Evolutionary conservation across 805 yeast species (phyloP).

Genomic region (Candida vaughaniae): DNA sequence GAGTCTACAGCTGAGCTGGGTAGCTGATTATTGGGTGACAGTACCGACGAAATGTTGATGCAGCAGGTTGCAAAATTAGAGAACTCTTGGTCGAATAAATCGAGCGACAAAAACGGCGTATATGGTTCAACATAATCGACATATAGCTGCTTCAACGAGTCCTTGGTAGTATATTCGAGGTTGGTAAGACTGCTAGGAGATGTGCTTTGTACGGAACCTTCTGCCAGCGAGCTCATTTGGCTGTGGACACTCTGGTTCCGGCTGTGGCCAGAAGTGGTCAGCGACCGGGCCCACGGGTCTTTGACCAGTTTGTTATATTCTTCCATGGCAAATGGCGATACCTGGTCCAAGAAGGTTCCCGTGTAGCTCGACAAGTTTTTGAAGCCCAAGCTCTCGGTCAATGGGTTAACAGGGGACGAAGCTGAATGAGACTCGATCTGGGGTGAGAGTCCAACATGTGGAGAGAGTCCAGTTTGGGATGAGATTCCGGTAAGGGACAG

Average conservation of each 20-base stretch:
- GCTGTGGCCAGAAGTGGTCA: no score
- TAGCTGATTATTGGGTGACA: slow-evolving; percentile 10
- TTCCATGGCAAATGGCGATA: slow-evolving; percentile 12
- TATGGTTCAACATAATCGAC: slow-evolving; percentile 15
- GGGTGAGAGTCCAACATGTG: neutral
- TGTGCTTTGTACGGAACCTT: neutral
- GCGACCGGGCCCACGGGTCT: no score
- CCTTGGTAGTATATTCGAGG: neutral
- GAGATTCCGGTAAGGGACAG: no score
- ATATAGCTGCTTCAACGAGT: slow-evolving; percentile 9
- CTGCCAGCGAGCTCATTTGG: neutral
- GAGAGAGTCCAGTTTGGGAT: no score
- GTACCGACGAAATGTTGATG: slow-evolving; percentile 16
- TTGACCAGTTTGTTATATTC: slow-evolving; percentile 9
- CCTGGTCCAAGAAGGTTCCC: slow-evolving; percentile 16
- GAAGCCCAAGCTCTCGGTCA: neutral
- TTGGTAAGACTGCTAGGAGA: neutral
- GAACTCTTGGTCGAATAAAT: slow-evolving; percentile 11
- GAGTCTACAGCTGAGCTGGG: slow-evolving; percentile 10
- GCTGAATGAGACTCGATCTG: no score
- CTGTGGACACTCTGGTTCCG: no score
- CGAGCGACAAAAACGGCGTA: slow-evolving; percentile 18
- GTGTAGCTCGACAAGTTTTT: slow-evolving; percentile 13
- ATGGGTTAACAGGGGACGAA: no score
- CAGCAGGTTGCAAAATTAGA: slow-evolving; percentile 18